These are phyloP conservation scores for Fusarium longipes DNA, from an alignment of 2,329 filamentous ascomycete species.

Conservation along the genomic window DNA sequence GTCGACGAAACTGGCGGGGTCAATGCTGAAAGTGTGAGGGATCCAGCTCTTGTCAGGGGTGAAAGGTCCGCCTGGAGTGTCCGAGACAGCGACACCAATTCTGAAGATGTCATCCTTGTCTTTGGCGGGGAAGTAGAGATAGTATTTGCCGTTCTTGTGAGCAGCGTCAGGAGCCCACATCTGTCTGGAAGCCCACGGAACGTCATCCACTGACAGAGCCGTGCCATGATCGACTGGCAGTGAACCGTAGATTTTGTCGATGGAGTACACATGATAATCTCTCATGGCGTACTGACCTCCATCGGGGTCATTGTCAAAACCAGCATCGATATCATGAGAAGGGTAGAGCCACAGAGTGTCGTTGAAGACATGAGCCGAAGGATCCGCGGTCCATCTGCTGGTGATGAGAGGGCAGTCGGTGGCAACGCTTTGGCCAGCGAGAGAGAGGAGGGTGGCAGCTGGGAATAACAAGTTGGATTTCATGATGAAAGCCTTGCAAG, in stretches of 20 bases:
- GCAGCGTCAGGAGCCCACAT: conserved; percentile 28
- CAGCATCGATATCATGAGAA: conserved; percentile 15
- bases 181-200: conserved; percentile 15
- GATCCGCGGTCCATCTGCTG: conserved; percentile 16
- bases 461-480: conserved; percentile 1
- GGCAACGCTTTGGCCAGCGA: neutral
- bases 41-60: conserved; percentile 25
- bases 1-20: conserved; percentile 13
- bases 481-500: neutral
- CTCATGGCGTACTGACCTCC: conserved; percentile 15
- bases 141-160: conserved; percentile 27
- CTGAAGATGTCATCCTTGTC: conserved; percentile 22
- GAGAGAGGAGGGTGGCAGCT: neutral
- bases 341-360: conserved; percentile 10
- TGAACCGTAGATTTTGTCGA: conserved; percentile 20
- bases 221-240: conserved; percentile 4
- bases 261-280: conserved; percentile 22
- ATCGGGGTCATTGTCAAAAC: neutral
- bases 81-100: conserved; percentile 21
- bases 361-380: conserved; percentile 24
- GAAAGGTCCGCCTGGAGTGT: conserved; percentile 12
- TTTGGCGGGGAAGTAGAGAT: conserved; percentile 28
- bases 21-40: conserved; percentile 20
- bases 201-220: conserved; percentile 6
- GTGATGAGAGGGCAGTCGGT: conserved; percentile 16